Evolutionary conservation across 1,284 basidiomycete species (phyloP).

Genomic region (Ceratobasidium sp.): DNA sequence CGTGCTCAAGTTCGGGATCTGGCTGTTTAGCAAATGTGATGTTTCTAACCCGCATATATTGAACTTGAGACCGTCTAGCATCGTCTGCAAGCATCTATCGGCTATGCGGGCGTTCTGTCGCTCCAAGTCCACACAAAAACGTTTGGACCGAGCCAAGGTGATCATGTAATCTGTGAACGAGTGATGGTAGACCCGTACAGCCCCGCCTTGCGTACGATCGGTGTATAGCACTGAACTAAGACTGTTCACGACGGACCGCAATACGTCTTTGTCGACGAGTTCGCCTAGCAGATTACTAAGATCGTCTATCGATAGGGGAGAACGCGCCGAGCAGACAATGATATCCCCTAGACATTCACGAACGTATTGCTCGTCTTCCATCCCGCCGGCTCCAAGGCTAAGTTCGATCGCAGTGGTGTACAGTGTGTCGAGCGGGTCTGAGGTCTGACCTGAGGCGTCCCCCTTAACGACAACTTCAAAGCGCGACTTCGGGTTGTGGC

Average conservation of each 20-base stretch:
- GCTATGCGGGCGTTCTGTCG: conserved; percentile 7
- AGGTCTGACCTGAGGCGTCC: too few relatives aligned
- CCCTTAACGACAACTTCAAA: background rate
- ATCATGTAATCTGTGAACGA: conserved; percentile 40
- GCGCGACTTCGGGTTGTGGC: background rate
- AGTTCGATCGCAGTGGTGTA: conserved; percentile 10
- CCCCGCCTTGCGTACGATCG: too few relatives aligned
- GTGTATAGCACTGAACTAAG: too few relatives aligned
- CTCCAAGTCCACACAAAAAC: too few relatives aligned
- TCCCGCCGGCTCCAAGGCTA: background rate
- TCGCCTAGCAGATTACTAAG: background rate
- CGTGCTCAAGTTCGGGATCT: background rate
- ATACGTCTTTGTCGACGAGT: background rate
- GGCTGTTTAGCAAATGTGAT: background rate
- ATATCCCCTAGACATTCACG: background rate
- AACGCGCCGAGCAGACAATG: background rate
- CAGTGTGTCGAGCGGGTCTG: background rate
- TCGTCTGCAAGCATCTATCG: too few relatives aligned
- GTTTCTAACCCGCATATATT: too few relatives aligned
- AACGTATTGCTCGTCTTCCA: background rate
- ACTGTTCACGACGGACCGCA: background rate
- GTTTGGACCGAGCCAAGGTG: background rate
- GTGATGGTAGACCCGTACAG: too few relatives aligned
- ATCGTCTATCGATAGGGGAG: background rate
- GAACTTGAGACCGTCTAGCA: too few relatives aligned